Conservation (phyloP, 371 early-diverging fungal species). For the Sporodiniella umbellata region DNA sequence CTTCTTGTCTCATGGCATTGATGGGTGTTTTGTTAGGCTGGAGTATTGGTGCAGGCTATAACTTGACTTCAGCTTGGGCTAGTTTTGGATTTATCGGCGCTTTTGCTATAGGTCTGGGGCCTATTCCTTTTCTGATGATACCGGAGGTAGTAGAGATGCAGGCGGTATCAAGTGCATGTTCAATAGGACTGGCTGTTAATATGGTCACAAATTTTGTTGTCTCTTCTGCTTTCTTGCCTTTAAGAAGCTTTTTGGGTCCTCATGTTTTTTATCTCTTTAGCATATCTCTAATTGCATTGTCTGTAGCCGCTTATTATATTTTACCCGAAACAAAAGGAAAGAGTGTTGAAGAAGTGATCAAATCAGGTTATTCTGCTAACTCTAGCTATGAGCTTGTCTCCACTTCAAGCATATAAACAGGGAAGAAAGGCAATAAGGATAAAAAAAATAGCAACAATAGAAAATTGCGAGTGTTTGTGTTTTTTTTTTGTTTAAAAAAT, state of each 20-base stretch:
- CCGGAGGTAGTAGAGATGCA: constrained; percentile 79
- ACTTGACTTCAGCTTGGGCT: constrained; percentile 58
- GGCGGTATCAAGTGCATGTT: constrained; percentile 67
- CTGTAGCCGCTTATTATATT: constrained; percentile 48
- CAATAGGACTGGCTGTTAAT: constrained; percentile 68
- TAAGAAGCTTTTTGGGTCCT: constrained; percentile 60
- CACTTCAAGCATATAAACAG: not conserved
- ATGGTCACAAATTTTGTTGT: constrained; percentile 75
- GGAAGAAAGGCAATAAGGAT: too few species aligned
- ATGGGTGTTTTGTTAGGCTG: constrained; percentile 57
- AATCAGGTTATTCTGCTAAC: constrained; percentile 37
- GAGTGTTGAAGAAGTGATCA: constrained; percentile 45
- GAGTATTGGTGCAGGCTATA: constrained; percentile 49
- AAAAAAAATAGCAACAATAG: too few species aligned
- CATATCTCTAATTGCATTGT: constrained; percentile 33
- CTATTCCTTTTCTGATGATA: constrained; percentile 84
- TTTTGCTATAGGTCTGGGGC: constrained; percentile 89
- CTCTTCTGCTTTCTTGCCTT: constrained; percentile 57
- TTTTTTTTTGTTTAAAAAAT: too few species aligned
- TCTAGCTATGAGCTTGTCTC: constrained; percentile 18
- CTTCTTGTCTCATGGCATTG: constrained; percentile 60
- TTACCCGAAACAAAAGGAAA: constrained; percentile 86
- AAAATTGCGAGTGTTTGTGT: too few species aligned
- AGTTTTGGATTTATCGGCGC: constrained; percentile 78
- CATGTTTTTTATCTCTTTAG: constrained; percentile 76